Base-by-base conservation (phyloP, 805 yeast species). In the Wickerhamiella allomyrinae region DNA sequence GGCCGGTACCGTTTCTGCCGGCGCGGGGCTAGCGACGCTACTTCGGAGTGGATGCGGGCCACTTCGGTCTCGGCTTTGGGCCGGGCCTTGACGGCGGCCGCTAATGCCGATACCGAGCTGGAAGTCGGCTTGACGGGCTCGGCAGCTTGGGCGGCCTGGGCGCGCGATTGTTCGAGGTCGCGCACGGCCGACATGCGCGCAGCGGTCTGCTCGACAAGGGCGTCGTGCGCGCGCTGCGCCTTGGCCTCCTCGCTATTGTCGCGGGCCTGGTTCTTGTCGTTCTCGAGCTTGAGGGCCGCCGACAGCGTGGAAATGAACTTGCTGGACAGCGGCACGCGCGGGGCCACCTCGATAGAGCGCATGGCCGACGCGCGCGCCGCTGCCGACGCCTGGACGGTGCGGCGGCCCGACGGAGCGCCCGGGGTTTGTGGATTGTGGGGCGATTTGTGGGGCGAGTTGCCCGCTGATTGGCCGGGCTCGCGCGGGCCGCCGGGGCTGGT, bases 11-110 rank as follows among this genome's bases (percentile, higher is more conserved):
- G 39, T 20, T 41, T 34, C 22, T 15, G 19, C 7, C 43, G 34
- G 7, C 35, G 9, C 8, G 41, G 27, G 11, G 37, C 20, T 20
- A 33, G n/a, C 3, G 31, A 19, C 5, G 25, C 29, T 13, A 41
- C 40, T 39, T 47, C 44, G 39, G 39, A 36, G 31, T 48, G 47
- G 20, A 49, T 47, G 10, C 37, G 34, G 3, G 50, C 49, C 41
- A 49, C 40, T 20, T 41, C 41, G 5, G 47, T 35, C 41, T 47
- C 49, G n/a, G 46, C 48, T 22, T 48, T 44, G 19, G 44, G 37
- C 11, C 47, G 45, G 2, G 55, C 55, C 3, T 42, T 43, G 29
- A 41, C 38, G 13, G 54, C 54, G 4, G 54, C 55, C 7, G 42
- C 40, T 24, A 45, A 31, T 7, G 53, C 53, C 24, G 37, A 20